Evolutionary conservation across 177 flowering plant species (phyloP).

Genomic region (Vitis hybrid): DNA sequence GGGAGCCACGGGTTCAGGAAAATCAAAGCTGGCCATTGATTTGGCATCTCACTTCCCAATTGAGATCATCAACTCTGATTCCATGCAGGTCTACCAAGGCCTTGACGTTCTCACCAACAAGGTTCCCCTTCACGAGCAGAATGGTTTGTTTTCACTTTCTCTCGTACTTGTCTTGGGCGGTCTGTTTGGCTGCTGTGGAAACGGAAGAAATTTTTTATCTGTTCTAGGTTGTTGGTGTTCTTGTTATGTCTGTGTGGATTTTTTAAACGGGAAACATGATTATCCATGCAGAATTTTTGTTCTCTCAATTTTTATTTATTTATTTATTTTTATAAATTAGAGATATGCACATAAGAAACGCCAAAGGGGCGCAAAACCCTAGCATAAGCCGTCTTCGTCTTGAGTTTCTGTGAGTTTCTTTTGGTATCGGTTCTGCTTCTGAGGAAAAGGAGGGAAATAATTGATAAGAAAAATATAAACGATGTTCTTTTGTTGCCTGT

Average conservation of each 20-base stretch:
- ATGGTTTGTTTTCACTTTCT: conserved; percentile 38
- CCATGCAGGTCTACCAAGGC: conserved; percentile 83
- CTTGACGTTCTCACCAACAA: conserved; percentile 88
- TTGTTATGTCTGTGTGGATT: no score
- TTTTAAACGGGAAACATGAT: no score
- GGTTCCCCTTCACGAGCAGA: conserved; percentile 61
- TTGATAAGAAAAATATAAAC: no score
- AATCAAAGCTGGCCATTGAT: conserved; percentile 72
- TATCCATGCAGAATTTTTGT: no score
- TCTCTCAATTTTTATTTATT: not conserved
- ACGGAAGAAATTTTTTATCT: not conserved
- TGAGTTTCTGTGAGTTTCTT: no score
- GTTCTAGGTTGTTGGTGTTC: no score
- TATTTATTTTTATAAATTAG: not conserved
- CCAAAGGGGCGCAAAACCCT: no score
- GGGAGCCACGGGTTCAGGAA: conserved; percentile 87
- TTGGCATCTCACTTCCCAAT: conserved; percentile 67
- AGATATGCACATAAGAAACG: no score
- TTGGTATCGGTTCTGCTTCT: no score
- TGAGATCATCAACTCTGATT: conserved; percentile 86
- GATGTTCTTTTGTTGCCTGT: no score
- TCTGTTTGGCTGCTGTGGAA: not conserved
- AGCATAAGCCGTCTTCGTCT: no score
- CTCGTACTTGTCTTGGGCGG: not conserved
- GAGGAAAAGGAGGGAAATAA: no score